Conservation (phyloP, 352 stramenopile species). For the Globisporangium spiculum region DNA sequence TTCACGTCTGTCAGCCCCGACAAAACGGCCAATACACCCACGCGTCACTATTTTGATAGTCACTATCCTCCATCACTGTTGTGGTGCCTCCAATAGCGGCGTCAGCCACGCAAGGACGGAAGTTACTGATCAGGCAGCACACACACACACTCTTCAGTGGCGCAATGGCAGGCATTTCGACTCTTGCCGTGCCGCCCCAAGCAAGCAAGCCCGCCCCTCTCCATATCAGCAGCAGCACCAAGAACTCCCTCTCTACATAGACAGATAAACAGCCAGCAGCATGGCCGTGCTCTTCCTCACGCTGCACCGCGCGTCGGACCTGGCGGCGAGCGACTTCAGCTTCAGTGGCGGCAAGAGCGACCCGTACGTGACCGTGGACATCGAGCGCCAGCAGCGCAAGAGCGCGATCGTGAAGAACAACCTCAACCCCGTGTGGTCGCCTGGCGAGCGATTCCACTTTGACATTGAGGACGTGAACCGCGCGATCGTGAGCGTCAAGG, state of each 20-base stretch:
- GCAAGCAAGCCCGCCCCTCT: not conserved
- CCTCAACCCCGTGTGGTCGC: constrained; percentile 65
- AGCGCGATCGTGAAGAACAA: constrained; percentile 59
- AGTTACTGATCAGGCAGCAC: not conserved
- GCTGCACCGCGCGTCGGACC: constrained; percentile 43
- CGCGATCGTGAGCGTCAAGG: constrained; percentile 46
- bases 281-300: constrained; percentile 59
- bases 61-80: not conserved
- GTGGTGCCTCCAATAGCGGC: not conserved
- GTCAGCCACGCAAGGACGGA: not conserved
- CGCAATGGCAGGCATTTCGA: constrained; percentile 2
- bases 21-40: not conserved
- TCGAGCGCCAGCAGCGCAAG: constrained; percentile 48
- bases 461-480: constrained; percentile 36
- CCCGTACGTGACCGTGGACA: constrained; percentile 64
- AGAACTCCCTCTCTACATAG: not conserved
- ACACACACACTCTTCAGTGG: not conserved
- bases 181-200: constrained; percentile 4
- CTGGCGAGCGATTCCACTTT: constrained; percentile 62
- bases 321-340: constrained; percentile 60
- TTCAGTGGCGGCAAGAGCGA: constrained; percentile 63
- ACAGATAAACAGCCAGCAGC: not conserved
- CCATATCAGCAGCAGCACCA: not conserved
- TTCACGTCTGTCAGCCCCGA: not conserved
- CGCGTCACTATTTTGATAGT: not conserved